Evolutionary conservation across 495 filamentous ascomycete species (phyloP), one percentile per base, ranked within the genome.

Genomic region (Talaromyces stipitatus): DNA sequence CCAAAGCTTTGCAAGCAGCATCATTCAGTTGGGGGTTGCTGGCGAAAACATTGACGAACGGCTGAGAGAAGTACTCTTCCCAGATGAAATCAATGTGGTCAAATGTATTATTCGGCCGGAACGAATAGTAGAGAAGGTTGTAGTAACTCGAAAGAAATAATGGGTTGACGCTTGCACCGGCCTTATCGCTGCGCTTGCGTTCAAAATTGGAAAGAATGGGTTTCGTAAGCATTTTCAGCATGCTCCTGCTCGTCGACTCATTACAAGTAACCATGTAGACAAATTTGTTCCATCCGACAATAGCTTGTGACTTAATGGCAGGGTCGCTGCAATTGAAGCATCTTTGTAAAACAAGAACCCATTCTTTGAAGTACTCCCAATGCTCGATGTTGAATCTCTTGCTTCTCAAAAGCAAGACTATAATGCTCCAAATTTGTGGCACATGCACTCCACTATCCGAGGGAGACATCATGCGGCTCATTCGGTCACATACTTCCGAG

Each of bases 401-500:
- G 53, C 76, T 79, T 46, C 87, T 82, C 28, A 95, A 75, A 20
- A 96, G 81, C 3, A 96, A 77, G 8, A 92, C 77, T 4, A 94
- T 76, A 20, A 88, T 78, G 50, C 85, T 88, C 92, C 92, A 98
- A 28, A 97, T 88, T 54, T 89, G 85, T 5, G 94, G 91, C n/a
- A 94, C 90, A 57, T 83, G 78, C 0, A 76, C 65, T 22, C 77
- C 75, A 9, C 82, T 82, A n/a, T 85, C 78, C 43, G 84, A 81
- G 38, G 83, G 78, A 23, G 78, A 75, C 36, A 87, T 70, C 82
- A 96, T 88, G n/a, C 80, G 70, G 46, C 72, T 77, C 59, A 97
- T 78, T n/a, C 82, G 81, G 38, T 84, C 74, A 8, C 78, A 77
- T 50, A 91, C 80, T 63, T 82, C 83, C 2, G 86, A 78, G 18